Evolutionary conservation across 2,329 filamentous ascomycete genomes (phyloP).

Genomic region (Didymella glomerata): DNA sequence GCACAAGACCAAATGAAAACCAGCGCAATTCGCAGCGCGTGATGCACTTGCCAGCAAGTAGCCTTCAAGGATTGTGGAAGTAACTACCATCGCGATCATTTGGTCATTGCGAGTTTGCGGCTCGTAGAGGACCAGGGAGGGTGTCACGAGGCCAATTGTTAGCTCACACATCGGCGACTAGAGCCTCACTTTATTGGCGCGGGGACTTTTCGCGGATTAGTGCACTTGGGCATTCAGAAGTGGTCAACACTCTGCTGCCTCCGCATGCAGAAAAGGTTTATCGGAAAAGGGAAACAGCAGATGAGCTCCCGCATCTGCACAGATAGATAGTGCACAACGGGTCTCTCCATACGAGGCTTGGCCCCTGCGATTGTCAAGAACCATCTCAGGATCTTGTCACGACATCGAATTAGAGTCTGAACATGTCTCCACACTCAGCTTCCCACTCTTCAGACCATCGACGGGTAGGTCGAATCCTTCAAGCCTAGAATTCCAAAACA

Average conservation of each 20-base stretch:
- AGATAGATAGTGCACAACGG: slow-evolving; percentile 12
- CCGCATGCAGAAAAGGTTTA: slow-evolving; percentile 22
- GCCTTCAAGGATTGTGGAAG: slow-evolving; percentile 5
- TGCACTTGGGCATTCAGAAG: slow-evolving; percentile 9
- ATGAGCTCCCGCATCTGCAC: slow-evolving; percentile 4
- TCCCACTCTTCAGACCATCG: slow-evolving; percentile 12
- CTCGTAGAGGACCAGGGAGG: slow-evolving; percentile 9
- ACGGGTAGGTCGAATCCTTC: slow-evolving; percentile 14
- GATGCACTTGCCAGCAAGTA: slow-evolving; percentile 4
- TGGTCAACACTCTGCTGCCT: slow-evolving; percentile 12
- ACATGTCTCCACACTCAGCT: slow-evolving; percentile 12
- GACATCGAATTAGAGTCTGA: slow-evolving; percentile 26
- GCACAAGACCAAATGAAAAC: slow-evolving; percentile 11
- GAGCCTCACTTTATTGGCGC: slow-evolving; percentile 40
- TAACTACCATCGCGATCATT: slow-evolving; percentile 5
- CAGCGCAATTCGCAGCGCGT: slow-evolving; percentile 10
- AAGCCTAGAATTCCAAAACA: background rate
- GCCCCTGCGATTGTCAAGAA: slow-evolving; percentile 7
- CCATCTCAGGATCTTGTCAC: slow-evolving; percentile 13
- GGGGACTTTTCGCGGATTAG: slow-evolving; percentile 20
- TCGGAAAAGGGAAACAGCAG: slow-evolving; percentile 23
- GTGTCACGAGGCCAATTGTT: slow-evolving; percentile 25
- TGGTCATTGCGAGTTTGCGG: slow-evolving; percentile 10
- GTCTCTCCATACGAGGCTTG: slow-evolving; percentile 9
- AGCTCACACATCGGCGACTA: slow-evolving; percentile 37